phyloP scores from a whole-genome alignment of 352 stramenopile species.

The Pythium monospermum region DNA sequence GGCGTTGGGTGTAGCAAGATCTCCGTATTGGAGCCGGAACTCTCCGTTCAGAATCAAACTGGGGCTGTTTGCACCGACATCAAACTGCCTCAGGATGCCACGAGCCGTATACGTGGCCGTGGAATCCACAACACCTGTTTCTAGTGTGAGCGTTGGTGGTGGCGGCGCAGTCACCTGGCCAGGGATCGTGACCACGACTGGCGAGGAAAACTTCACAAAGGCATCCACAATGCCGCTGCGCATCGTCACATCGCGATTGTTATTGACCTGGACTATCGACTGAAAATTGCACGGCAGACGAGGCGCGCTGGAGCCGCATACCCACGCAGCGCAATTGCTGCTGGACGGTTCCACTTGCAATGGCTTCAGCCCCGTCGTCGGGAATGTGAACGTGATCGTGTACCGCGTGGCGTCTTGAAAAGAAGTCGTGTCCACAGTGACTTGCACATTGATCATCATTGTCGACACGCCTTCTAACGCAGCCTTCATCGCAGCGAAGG shows the following conservation, averaged over 20 bases:
- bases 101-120: conserved; percentile 38
- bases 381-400: conserved; percentile 44
- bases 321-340: conserved; percentile 30
- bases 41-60: conserved; percentile 37
- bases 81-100: conserved; percentile 47
- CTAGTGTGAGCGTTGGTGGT: conserved; percentile 31
- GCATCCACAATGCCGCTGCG: conserved; percentile 43
- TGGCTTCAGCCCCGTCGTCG: conserved; percentile 38
- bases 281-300: conserved; percentile 27
- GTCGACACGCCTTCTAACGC: conserved; percentile 38
- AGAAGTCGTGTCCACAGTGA: conserved; percentile 27
- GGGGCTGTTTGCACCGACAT: conserved; percentile 44
- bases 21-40: conserved; percentile 57
- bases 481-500: conserved; percentile 30
- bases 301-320: conserved; percentile 18
- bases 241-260: conserved; percentile 33
- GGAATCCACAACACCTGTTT: conserved; percentile 29
- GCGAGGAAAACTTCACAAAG: conserved; percentile 42
- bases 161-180: conserved; percentile 11
- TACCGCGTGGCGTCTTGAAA: conserved; percentile 56
- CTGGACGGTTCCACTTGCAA: conserved; percentile 24
- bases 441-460: conserved; percentile 32
- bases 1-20: conserved; percentile 26
- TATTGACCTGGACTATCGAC: conserved; percentile 37
- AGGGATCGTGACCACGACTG: conserved; percentile 29